These are phyloP conservation scores for Colletotrichum caudatum DNA, from an alignment of 2,329 filamentous ascomycete species.

Conservation along the genomic window DNA sequence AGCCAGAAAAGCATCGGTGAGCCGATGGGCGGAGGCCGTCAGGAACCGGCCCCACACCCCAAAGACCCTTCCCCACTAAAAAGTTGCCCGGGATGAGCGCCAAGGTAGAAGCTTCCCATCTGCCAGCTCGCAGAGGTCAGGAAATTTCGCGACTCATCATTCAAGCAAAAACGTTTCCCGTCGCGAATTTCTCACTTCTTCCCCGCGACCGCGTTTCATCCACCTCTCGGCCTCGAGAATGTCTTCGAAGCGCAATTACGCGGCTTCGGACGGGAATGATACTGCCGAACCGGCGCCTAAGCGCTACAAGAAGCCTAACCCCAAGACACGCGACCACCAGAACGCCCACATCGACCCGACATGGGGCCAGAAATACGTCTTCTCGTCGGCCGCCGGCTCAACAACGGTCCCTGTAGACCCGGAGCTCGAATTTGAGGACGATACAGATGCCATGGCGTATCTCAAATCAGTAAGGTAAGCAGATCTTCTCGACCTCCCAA, in stretches of 20 bases:
- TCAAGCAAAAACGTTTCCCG: not conserved
- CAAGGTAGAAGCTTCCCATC: slow-evolving; percentile 9
- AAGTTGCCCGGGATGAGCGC: slow-evolving; percentile 14
- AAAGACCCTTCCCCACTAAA: slow-evolving; percentile 19
- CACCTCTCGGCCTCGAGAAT: slow-evolving; percentile 42
- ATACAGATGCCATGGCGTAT: slow-evolving; percentile 77
- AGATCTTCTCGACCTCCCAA: slow-evolving; percentile 18
- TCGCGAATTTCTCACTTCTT: not conserved
- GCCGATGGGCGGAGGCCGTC: not conserved
- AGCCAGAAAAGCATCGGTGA: not conserved
- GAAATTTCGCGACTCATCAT: slow-evolving; percentile 22
- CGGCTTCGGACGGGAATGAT: slow-evolving; percentile 49
- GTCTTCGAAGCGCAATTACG: slow-evolving; percentile 52
- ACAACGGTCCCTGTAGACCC: slow-evolving; percentile 62
- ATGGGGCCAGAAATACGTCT: slow-evolving; percentile 79
- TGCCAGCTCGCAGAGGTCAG: not conserved
- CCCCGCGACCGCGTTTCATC: too few relatives aligned
- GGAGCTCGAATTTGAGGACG: slow-evolving; percentile 75
- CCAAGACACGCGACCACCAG: slow-evolving; percentile 55
- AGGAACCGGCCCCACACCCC: not conserved
- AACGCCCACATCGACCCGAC: slow-evolving; percentile 68
- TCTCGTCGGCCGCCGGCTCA: slow-evolving; percentile 69
- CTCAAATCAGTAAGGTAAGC: slow-evolving; percentile 77
- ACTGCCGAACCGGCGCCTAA: slow-evolving; percentile 44
- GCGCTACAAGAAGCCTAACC: slow-evolving; percentile 44